Base-by-base conservation (phyloP, 129 eudicot species). In the Lonicera japonica region DNA sequence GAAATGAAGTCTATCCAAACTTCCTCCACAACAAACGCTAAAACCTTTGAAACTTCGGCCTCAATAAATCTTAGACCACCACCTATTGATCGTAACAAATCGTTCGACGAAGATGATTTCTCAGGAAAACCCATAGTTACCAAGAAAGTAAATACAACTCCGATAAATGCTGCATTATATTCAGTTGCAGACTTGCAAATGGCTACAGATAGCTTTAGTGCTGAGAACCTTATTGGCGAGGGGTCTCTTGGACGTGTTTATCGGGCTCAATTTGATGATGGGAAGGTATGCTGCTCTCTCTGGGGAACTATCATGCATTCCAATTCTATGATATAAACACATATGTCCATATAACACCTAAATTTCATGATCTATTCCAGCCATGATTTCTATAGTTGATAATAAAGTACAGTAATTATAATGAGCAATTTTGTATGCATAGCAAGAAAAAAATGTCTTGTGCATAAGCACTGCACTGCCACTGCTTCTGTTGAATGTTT, bases 131-230 rank as follows among this genome's bases (percentile, higher is more conserved):
- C 99, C 17, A 65, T 92, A 10, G 80, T 80, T 56, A 74, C 88
- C 61, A 92, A 85, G 80, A 88, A 82, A 71, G 77, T 66, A 36
- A 77, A 67, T 5, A 67, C 66, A 38, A 83, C 82, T 55, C 85
- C 88, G 17, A 79, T 79, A 59, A 75, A 88, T 71, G 95, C 85
- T 54, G 77, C 60, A 60, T 68, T 73, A 7, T 92, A 84, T 66
- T 87, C 99, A 16, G 80, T 92, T 63, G 96, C 99, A 5, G 99
- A 92, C 72, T 81, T 92, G 66, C 99, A 92, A 75, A 85, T 88
- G 50, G 96, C 99, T 40, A 92, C 99, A 47, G 79, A 79, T 56
- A 92, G 99, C 79, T 92, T 92, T 76, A 85, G 72, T 58, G 78
- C 68, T 36, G 99, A 92, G 17, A 86, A 82, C 73, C 85, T 92